Evolutionary conservation across 2,329 filamentous ascomycete genomes (phyloP).

Genomic region (Fusarium redolens): DNA sequence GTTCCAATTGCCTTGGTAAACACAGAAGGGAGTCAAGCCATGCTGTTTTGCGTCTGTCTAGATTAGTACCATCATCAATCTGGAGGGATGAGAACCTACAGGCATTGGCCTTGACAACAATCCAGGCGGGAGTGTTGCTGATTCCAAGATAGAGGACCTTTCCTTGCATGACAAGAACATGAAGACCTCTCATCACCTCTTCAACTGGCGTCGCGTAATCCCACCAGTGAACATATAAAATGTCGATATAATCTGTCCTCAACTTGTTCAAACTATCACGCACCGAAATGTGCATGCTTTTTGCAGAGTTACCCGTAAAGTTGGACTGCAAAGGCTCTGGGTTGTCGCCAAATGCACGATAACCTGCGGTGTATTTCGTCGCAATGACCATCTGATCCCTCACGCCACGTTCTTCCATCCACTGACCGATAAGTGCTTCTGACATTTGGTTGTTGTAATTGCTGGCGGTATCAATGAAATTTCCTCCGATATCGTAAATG

Average conservation of each 20-base stretch:
- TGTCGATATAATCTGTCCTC: conserved; percentile 50
- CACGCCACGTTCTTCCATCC: rapidly evolving
- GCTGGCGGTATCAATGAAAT: rapidly evolving
- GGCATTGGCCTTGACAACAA: conserved; percentile 28
- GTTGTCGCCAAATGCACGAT: rapidly evolving
- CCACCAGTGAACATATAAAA: conserved; percentile 47
- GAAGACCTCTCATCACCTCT: conserved; percentile 15
- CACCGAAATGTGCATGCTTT: conserved; percentile 53
- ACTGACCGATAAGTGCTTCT: rapidly evolving
- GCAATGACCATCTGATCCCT: background rate
- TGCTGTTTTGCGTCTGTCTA: conserved; percentile 38
- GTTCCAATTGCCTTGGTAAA: conserved; percentile 49
- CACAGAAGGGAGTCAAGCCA: conserved; percentile 42
- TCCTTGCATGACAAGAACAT: conserved; percentile 9
- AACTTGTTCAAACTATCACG: conserved; percentile 56
- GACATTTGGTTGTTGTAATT: background rate
- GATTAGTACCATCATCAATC: background rate
- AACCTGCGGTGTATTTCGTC: background rate
- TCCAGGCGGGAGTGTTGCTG: conserved; percentile 48
- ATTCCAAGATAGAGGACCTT: conserved; percentile 48
- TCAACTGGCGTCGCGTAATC: conserved; percentile 21
- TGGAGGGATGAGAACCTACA: background rate
- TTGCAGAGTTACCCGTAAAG: conserved; percentile 53
- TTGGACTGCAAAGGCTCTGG: conserved; percentile 39
- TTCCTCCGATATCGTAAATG: background rate